Evolutionary conservation across 306 rosid species (phyloP).

Genomic region (Rosa chinensis): DNA sequence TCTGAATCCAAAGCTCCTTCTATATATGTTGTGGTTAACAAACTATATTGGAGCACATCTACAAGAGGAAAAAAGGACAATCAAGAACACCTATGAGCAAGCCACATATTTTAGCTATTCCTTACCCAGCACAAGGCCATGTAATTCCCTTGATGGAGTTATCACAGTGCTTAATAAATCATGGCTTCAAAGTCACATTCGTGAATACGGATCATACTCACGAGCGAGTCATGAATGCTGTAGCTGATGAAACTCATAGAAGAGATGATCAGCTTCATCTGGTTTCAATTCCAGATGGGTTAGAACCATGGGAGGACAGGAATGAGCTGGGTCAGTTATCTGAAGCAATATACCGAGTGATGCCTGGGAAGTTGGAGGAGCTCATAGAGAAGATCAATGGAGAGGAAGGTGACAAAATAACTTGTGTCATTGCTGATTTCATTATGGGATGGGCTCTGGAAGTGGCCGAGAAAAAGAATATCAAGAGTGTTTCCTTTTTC

Average conservation of each 20-base stretch:
- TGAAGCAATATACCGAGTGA: conserved; percentile 24
- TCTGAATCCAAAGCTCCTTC: no score
- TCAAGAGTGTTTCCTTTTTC: conserved; percentile 33
- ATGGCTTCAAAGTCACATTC: conserved; percentile 61
- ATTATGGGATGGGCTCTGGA: conserved; percentile 43
- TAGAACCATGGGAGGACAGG: conserved; percentile 38
- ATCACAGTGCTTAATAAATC: conserved; percentile 42
- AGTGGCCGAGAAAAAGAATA: conserved; percentile 48
- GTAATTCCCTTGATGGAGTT: conserved; percentile 65
- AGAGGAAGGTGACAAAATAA: conserved; percentile 26
- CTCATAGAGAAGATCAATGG: conserved; percentile 39
- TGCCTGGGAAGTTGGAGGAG: conserved; percentile 47
- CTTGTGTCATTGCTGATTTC: conserved; percentile 40
- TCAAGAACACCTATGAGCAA: conserved; percentile 23
- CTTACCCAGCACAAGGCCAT: conserved; percentile 76
- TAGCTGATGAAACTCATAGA: conserved; percentile 12
- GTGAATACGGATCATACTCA: conserved; percentile 43
- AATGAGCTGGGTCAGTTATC: conserved; percentile 31
- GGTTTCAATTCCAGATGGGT: conserved; percentile 51
- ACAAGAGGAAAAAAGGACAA: no score
- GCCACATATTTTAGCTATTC: conserved; percentile 45
- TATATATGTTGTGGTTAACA: no score
- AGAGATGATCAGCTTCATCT: conserved; percentile 26
- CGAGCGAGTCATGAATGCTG: conserved; percentile 33
- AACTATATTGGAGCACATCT: no score